These are phyloP conservation scores for Xylaria sp. DNA, from an alignment of 2,329 filamentous ascomycete species.

Conservation along the genomic window DNA sequence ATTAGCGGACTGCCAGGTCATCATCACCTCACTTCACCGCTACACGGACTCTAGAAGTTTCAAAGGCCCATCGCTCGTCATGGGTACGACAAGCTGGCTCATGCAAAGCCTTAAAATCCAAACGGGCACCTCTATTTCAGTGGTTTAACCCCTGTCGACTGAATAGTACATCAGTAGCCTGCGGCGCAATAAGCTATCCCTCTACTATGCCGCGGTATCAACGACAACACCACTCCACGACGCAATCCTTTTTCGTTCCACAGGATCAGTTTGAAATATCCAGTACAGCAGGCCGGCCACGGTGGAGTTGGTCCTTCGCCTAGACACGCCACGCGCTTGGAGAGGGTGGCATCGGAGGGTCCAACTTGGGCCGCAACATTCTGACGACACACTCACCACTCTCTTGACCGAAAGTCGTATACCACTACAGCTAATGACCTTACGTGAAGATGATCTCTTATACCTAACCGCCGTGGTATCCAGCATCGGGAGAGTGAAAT, in stretches of 20 bases:
- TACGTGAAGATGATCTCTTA: conserved; percentile 9
- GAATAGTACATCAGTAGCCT: conserved; percentile 19
- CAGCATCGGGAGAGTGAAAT: conserved; percentile 11
- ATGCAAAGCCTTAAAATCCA: conserved; percentile 18
- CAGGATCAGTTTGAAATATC: conserved; percentile 24
- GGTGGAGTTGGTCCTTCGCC: conserved; percentile 29
- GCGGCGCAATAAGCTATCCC: conserved; percentile 11
- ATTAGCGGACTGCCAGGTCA: conserved; percentile 38
- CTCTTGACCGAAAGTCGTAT: conserved; percentile 34
- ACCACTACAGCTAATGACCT: conserved; percentile 20
- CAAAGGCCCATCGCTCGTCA: conserved; percentile 32
- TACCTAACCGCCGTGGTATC: conserved; percentile 14
- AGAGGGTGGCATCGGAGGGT: conserved; percentile 35
- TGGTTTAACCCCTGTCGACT: conserved; percentile 32
- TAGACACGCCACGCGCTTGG: conserved; percentile 33
- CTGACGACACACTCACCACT: conserved; percentile 29
- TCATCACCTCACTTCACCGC: conserved; percentile 37
- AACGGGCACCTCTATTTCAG: conserved; percentile 25
- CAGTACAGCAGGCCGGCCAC: conserved; percentile 29
- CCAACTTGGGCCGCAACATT: conserved; percentile 30
- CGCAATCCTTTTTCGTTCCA: conserved; percentile 9
- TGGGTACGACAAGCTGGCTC: conserved; percentile 33
- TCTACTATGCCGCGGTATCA: conserved; percentile 11
- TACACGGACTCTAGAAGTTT: conserved; percentile 34
- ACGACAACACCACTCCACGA: conserved; percentile 1